A percentile compares a stretch with the other conserved stretches of the same genome.
Evolutionary conservation across 1,284 basidiomycete genomes (phyloP).

Genomic region (Trichosporon sp.): DNA sequence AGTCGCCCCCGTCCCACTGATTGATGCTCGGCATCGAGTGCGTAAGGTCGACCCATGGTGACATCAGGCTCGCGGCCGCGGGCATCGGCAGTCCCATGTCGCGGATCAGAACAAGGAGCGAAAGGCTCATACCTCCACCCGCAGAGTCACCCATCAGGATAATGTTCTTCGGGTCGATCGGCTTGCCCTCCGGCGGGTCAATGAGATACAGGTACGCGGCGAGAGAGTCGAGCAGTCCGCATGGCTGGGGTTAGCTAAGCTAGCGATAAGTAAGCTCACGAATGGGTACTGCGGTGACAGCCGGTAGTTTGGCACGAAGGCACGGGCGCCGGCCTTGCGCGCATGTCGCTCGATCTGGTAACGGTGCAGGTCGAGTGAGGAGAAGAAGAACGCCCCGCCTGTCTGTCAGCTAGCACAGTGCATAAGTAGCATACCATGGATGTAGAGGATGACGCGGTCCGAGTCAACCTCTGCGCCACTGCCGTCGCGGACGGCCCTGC

Average conservation of each 20-base stretch:
- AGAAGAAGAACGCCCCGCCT: conserved; percentile 51
- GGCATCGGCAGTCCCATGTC: conserved; percentile 78
- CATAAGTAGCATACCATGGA: conserved; percentile 39
- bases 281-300: conserved; percentile 91
- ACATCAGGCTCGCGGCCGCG: conserved; percentile 76
- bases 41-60: conserved; percentile 88
- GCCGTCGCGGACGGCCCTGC: conserved; percentile 33
- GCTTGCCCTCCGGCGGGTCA: conserved; percentile 62
- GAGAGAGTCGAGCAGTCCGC: conserved; percentile 49
- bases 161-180: conserved; percentile 75
- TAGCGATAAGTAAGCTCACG: conserved; percentile 58
- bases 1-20: conserved; percentile 42
- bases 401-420: not conserved
- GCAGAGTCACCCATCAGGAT: conserved; percentile 88
- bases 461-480: conserved; percentile 35
- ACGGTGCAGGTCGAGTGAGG: conserved; percentile 50
- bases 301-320: conserved; percentile 74
- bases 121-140: conserved; percentile 79
- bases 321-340: conserved; percentile 79
- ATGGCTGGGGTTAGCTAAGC: conserved; percentile 51
- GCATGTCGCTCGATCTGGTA: conserved; percentile 82
- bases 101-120: conserved; percentile 79
- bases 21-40: conserved; percentile 85
- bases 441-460: conserved; percentile 49
- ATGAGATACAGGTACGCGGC: conserved; percentile 61